A percentile compares a stretch with the other conserved stretches of the same genome.
Evolutionary conservation across 805 yeast species (phyloP).

Genomic region (Metschnikowia sp.): DNA sequence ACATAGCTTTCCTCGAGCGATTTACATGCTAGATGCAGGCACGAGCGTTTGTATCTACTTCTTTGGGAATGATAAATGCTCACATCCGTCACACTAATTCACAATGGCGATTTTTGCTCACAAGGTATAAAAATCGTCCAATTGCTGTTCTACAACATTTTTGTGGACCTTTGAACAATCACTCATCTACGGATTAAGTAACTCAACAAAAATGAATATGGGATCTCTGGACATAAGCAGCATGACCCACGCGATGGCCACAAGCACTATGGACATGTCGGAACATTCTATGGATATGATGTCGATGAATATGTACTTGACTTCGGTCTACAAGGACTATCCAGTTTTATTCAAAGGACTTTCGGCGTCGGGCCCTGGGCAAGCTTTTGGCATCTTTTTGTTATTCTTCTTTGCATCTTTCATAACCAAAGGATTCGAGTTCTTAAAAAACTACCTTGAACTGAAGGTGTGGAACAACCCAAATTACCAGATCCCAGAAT

Average conservation of each 20-base stretch:
- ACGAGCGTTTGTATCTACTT: slow-evolving; percentile 3
- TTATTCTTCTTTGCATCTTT: slow-evolving; percentile 58
- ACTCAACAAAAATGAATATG: not conserved
- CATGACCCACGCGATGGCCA: not conserved
- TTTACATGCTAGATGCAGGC: slow-evolving; percentile 1
- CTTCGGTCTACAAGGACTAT: slow-evolving; percentile 46
- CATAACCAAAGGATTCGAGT: slow-evolving; percentile 56
- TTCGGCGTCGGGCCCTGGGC: slow-evolving; percentile 51
- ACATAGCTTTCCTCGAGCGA: not conserved
- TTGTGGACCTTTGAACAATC: not conserved
- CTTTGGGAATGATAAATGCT: slow-evolving; percentile 11
- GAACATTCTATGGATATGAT: slow-evolving; percentile 21
- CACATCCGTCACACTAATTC: slow-evolving; percentile 1
- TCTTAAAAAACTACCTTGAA: slow-evolving; percentile 61
- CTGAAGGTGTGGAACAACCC: slow-evolving; percentile 58
- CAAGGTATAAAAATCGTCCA: not conserved
- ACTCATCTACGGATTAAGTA: too few relatives aligned
- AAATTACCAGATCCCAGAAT: slow-evolving; percentile 18
- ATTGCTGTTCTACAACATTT: not conserved
- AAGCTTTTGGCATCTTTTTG: slow-evolving; percentile 72
- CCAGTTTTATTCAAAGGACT: slow-evolving; percentile 63
- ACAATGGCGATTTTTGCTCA: slow-evolving; percentile 5
- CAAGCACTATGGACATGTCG: slow-evolving; percentile 4
- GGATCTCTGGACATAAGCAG: slow-evolving; percentile 14
- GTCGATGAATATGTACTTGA: slow-evolving; percentile 57